phyloP scores from a whole-genome alignment of 2,329 filamentous ascomycete species.

The Colletotrichum sp. region DNA sequence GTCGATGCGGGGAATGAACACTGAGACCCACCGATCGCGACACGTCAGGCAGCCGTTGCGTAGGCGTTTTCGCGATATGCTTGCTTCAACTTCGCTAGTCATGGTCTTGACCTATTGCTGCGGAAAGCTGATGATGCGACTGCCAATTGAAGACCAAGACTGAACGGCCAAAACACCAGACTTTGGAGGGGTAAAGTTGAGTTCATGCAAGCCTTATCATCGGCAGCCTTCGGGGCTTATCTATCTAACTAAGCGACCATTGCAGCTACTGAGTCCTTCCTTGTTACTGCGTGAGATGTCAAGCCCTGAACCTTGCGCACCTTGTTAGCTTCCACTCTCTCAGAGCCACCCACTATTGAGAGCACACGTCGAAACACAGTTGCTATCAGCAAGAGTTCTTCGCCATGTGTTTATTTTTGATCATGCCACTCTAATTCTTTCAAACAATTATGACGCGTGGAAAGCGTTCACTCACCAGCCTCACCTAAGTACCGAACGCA shows the following conservation, averaged over 20 bases:
- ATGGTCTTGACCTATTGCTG: neutral
- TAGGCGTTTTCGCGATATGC: neutral
- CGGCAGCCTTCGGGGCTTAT: neutral
- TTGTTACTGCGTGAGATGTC: neutral
- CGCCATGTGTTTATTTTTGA: neutral
- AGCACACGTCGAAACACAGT: neutral
- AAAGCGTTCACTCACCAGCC: neutral
- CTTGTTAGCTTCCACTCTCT: neutral
- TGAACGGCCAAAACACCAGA: neutral
- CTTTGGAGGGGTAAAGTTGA: neutral
- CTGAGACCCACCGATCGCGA: neutral
- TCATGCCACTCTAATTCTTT: neutral
- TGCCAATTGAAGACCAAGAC: neutral
- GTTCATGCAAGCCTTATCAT: neutral
- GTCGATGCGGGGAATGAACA: neutral
- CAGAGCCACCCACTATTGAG: neutral
- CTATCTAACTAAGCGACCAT: neutral
- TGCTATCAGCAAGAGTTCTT: neutral
- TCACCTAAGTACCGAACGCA: neutral
- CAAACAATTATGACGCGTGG: neutral
- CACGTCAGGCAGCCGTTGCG: neutral
- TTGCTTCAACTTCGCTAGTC: neutral
- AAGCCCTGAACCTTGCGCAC: neutral
- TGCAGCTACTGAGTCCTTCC: neutral
- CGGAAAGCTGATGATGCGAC: neutral